phyloP scores from a whole-genome alignment of 2,329 filamentous ascomycete genomes.

The Paracoccidioides brasiliensis region DNA sequence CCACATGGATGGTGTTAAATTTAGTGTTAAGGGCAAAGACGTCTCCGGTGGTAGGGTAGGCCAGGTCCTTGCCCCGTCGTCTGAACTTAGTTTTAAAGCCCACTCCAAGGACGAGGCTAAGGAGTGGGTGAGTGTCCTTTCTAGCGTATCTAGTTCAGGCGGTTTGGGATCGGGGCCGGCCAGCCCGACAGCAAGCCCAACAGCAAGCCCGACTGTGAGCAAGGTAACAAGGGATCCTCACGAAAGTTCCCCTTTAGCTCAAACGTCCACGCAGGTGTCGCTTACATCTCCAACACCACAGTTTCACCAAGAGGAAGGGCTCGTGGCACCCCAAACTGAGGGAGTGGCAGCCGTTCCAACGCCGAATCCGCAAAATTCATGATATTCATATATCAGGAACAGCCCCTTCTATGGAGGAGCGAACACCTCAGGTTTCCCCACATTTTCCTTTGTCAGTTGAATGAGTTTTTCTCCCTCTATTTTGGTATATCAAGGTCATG shows the following conservation, averaged over 20 bases:
- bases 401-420: too few relatives aligned
- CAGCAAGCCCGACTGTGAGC: too few relatives aligned
- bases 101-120: constrained; percentile 65
- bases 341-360: background rate
- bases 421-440: too few relatives aligned
- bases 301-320: background rate
- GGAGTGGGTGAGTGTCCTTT: constrained; percentile 47
- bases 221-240: background rate
- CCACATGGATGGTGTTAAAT: constrained; percentile 61
- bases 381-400: too few relatives aligned
- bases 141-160: background rate
- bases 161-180: background rate
- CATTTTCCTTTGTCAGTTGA: too few relatives aligned
- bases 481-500: too few relatives aligned
- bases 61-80: constrained; percentile 64
- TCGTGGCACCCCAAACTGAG: background rate
- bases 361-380: background rate
- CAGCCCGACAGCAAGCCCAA: background rate
- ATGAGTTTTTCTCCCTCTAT: too few relatives aligned
- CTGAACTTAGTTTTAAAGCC: constrained; percentile 80
- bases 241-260: background rate
- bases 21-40: constrained; percentile 93
- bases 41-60: constrained; percentile 61
- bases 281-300: background rate
- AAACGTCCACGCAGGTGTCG: background rate